phyloP scores from a whole-genome alignment of 441 rosid genomes.

The Sinapis alba region DNA sequence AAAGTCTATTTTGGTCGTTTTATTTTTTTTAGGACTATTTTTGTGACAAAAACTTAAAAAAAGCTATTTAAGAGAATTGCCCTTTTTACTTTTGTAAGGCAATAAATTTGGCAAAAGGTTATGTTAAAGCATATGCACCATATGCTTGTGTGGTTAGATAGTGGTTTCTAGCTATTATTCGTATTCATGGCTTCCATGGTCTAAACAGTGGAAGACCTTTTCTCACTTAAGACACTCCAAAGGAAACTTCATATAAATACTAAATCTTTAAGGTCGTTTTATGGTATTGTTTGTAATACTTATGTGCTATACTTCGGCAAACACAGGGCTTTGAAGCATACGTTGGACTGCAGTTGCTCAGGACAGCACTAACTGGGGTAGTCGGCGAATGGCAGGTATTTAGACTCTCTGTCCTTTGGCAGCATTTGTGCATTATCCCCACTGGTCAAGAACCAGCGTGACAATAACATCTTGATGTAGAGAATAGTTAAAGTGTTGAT shows the following conservation, averaged over 20 bases:
- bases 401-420: neutral
- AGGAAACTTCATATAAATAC: neutral
- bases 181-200: neutral
- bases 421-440: neutral
- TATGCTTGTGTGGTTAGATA: conserved; percentile 3
- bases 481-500: neutral
- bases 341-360: conserved; percentile 84
- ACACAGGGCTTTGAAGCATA: conserved; percentile 92
- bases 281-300: conserved; percentile 8
- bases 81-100: conserved; percentile 1
- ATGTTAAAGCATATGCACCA: neutral
- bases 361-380: conserved; percentile 73
- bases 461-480: neutral
- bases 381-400: conserved; percentile 92
- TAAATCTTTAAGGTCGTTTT: neutral
- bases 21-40: no score
- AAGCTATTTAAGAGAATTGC: no score
- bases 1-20: no score
- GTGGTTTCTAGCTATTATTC: neutral
- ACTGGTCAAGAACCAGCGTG: neutral
- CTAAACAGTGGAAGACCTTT: conserved; percentile 2
- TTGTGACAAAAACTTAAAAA: no score
- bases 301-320: conserved; percentile 8
- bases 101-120: neutral
- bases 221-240: neutral